These are phyloP conservation scores for Lupinus albus DNA, from an alignment of 306 rosid genomes.

Conservation along the genomic window DNA sequence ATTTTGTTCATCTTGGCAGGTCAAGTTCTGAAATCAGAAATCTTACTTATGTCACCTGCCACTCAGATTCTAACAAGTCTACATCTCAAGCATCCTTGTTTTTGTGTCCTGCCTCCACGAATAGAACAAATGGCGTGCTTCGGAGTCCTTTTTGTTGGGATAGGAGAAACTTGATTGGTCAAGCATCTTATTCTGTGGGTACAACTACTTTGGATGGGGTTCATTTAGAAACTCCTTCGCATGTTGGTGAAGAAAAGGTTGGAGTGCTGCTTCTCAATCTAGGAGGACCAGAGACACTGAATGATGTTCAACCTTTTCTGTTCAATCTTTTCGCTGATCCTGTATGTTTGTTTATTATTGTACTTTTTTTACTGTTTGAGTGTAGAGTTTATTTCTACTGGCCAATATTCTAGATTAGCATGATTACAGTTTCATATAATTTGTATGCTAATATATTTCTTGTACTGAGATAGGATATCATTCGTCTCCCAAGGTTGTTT, in stretches of 20 bases:
- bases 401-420: background rate
- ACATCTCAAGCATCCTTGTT: conserved; percentile 48
- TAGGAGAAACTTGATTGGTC: conserved; percentile 50
- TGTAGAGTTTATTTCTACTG: background rate
- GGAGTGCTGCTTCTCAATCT: conserved; percentile 95
- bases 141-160: conserved; percentile 31
- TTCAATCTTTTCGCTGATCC: conserved; percentile 97
- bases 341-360: conserved; percentile 49
- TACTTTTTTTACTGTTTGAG: background rate
- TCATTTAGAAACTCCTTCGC: conserved; percentile 53
- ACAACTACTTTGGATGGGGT: conserved; percentile 50
- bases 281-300: conserved; percentile 96
- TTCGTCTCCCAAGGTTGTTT: conserved; percentile 91
- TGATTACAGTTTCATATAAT: background rate
- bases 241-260: conserved; percentile 67
- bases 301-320: conserved; percentile 94
- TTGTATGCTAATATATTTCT: conserved; percentile 32
- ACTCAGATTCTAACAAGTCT: conserved; percentile 42
- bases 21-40: conserved; percentile 45
- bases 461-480: conserved; percentile 71
- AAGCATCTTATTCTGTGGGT: conserved; percentile 52
- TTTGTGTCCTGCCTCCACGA: conserved; percentile 39
- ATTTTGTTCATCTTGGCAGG: conserved; percentile 40
- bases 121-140: conserved; percentile 40
- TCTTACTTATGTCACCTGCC: conserved; percentile 39